phyloP scores from a whole-genome alignment of 129 eudicot genomes.

The Flaveria trinervia region DNA sequence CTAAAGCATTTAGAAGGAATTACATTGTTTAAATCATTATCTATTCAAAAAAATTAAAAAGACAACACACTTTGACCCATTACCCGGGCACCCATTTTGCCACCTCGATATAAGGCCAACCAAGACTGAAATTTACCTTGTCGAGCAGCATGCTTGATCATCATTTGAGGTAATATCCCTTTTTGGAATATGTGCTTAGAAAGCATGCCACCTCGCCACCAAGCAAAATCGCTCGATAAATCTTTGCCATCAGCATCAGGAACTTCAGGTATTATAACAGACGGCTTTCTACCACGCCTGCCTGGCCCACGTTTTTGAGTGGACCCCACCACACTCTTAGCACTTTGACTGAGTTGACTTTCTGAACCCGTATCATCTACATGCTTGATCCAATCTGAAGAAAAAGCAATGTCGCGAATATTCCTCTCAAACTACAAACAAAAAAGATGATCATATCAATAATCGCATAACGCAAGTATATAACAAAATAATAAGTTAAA shows the following conservation, averaged over 20 bases:
- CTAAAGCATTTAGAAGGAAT: neutral
- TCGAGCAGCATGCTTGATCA: conserved; percentile 70
- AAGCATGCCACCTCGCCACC: conserved; percentile 93
- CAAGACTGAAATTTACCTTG: conserved; percentile 47
- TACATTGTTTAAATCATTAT: neutral
- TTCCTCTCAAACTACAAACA: conserved; percentile 77
- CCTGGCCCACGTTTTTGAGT: conserved; percentile 78
- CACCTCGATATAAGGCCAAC: neutral
- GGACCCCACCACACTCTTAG: conserved; percentile 45
- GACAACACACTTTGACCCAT: neutral
- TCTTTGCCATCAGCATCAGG: conserved; percentile 52
- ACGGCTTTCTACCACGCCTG: conserved; percentile 66
- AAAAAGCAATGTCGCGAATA: conserved; percentile 59
- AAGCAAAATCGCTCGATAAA: conserved; percentile 45
- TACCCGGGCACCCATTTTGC: neutral
- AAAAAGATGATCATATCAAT: conserved; percentile 21
- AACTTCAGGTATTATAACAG: conserved; percentile 43
- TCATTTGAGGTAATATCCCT: conserved; percentile 56
- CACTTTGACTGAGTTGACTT: conserved; percentile 51
- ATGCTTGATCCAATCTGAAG: conserved; percentile 80
- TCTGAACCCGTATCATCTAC: conserved; percentile 57
- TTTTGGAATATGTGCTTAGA: conserved; percentile 68
- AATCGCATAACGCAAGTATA: conserved; percentile 8
- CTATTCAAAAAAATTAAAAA: neutral
- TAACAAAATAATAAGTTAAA: neutral